These are phyloP conservation scores for Begonia masoniana DNA, from an alignment of 306 rosid species.

Conservation along the genomic window DNA sequence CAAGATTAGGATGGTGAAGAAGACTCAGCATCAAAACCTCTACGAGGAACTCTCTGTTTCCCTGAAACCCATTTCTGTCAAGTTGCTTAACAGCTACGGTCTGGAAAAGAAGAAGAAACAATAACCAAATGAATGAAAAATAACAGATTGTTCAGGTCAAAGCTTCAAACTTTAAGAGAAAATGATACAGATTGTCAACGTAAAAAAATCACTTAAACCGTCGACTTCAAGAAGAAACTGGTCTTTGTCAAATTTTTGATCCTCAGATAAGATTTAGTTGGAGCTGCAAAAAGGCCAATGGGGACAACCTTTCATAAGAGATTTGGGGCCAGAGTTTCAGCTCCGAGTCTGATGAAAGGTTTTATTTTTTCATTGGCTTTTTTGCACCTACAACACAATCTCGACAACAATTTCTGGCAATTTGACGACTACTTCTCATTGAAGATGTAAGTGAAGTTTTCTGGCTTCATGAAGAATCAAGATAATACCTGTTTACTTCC, in stretches of 20 bases:
- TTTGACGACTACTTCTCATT: neutral
- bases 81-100: constrained; percentile 55
- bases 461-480: constrained; percentile 2
- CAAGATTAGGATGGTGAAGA: constrained; percentile 51
- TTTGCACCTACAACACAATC: no score
- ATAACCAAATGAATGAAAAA: neutral
- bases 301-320: no score
- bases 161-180: neutral
- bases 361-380: no score
- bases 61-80: constrained; percentile 46
- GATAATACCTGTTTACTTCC: constrained; percentile 37
- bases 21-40: constrained; percentile 62
- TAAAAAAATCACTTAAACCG: no score
- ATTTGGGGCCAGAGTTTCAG: no score
- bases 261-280: no score
- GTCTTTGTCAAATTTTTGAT: no score
- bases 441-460: neutral
- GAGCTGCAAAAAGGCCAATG: no score
- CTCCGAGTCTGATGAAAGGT: no score
- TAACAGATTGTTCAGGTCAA: neutral
- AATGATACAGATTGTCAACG: no score
- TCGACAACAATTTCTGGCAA: no score
- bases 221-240: no score
- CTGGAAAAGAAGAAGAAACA: constrained; percentile 10
- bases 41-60: constrained; percentile 53